Evolutionary conservation across 2,329 filamentous ascomycete species (phyloP).

Genomic region (Aspergillus hiratsukae): DNA sequence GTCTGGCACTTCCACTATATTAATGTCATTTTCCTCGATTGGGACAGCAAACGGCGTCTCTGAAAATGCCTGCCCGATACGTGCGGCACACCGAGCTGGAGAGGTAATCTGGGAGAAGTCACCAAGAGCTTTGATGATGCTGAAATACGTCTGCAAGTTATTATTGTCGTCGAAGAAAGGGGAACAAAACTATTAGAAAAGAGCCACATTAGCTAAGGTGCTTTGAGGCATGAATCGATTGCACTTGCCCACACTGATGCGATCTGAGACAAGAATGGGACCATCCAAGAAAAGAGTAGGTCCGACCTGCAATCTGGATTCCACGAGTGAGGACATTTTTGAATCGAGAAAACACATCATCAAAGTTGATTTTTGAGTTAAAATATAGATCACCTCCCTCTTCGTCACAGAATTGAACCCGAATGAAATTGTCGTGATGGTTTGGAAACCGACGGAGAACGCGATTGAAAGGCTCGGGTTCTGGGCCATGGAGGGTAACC

Average conservation of each 20-base stretch:
- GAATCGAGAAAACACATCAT: slow-evolving; percentile 48
- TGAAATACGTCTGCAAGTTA: slow-evolving; percentile 28
- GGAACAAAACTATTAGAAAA: slow-evolving; percentile 36
- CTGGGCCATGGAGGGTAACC: slow-evolving; percentile 54
- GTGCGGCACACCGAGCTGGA: slow-evolving; percentile 55
- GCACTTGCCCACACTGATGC: slow-evolving; percentile 58
- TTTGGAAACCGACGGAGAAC: slow-evolving; percentile 22
- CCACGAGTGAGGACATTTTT: slow-evolving; percentile 54
- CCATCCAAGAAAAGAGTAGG: slow-evolving; percentile 68
- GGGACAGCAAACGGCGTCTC: slow-evolving; percentile 64
- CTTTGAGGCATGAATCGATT: neutral
- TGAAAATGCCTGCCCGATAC: slow-evolving; percentile 64
- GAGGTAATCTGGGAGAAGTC: slow-evolving; percentile 48
- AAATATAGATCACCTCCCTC: slow-evolving; percentile 20
- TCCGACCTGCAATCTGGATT: slow-evolving; percentile 60
- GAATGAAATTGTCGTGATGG: slow-evolving; percentile 22
- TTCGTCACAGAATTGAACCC: slow-evolving; percentile 24
- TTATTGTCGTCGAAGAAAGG: slow-evolving; percentile 39
- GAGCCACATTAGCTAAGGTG: neutral
- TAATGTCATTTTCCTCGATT: slow-evolving; percentile 27
- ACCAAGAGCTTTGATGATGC: slow-evolving; percentile 46
- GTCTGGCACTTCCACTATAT: slow-evolving; percentile 19
- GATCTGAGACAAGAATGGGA: slow-evolving; percentile 72
- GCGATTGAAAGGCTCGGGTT: slow-evolving; percentile 36
- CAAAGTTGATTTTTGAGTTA: slow-evolving; percentile 13